Conservation (phyloP, 176 grass and related monocot genomes). For the Zoysia japonica region DNA sequence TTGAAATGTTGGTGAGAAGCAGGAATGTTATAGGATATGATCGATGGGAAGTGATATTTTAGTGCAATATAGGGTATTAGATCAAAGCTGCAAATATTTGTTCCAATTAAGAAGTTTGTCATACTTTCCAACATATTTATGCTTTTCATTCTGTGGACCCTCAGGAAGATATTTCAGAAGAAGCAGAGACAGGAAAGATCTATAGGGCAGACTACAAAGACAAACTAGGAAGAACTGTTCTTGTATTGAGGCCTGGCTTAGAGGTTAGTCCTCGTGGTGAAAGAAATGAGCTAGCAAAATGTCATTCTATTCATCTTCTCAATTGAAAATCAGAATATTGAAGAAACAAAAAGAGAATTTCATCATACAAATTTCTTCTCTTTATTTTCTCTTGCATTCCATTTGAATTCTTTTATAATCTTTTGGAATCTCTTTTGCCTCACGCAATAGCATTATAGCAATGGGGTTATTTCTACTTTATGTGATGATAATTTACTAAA, state of each 20-base stretch:
- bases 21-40: not conserved
- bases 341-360: not conserved
- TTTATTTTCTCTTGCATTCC: not conserved
- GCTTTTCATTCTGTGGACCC: slow-evolving; percentile 11
- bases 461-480: not conserved
- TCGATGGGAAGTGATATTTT: not conserved
- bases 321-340: not conserved
- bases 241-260: slow-evolving; percentile 79
- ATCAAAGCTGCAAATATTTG: not conserved
- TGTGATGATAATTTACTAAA: not conserved
- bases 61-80: not conserved
- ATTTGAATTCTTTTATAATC: not conserved
- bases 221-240: slow-evolving; percentile 78
- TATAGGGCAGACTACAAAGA: slow-evolving; percentile 78
- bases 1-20: not conserved
- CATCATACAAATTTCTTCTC: not conserved
- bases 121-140: slow-evolving; percentile 22
- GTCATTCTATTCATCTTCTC: not conserved
- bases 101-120: not conserved
- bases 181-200: slow-evolving; percentile 84
- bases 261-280: slow-evolving; percentile 44
- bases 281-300: not conserved
- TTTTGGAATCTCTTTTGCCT: not conserved
- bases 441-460: not conserved
- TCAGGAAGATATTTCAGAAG: slow-evolving; percentile 66